Evolutionary conservation across 805 yeast genomes (phyloP), one percentile per base, ranked within the genome.

Genomic region (Yarrowia divulgata): DNA sequence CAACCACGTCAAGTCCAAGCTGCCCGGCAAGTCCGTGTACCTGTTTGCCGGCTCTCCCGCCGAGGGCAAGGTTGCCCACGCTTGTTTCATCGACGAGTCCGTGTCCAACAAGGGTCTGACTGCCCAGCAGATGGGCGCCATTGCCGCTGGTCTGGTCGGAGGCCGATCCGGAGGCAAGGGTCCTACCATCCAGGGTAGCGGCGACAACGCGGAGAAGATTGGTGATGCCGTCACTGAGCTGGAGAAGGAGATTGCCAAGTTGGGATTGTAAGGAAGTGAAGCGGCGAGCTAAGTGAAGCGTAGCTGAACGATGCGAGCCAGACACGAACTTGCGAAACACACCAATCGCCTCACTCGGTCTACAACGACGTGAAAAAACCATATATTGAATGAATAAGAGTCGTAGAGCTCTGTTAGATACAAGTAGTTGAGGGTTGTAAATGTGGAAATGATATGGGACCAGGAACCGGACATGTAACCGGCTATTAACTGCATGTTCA

Each of bases 101-200:
- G 90, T 93, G 48, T 81, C 89, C 72, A 83, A 82, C 57, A 93
- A 93, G 73, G 83, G 92, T 23, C 85, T 89, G 72, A 93, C 96
- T 67, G 84, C 88, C 70, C 70, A 76, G 63, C 93, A 86, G 37
- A 84, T 93, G 73, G 96, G 96, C 40, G 80, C 84, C 67, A 81
- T 85, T 69, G 98, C 90, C 54, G 82, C 93, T 55, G 80, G 82
- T 45, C 82, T 84, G 74, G 87, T 95, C 74, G 99, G 99, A 73
- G 99, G 99, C 80, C 92, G 90, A 79, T 96, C 97, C 70, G 99
- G 99, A 81, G 99, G 99, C 79, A 95, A 92, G 81, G 98, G 97
- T 72, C 91, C 92, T 73, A 88, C 93, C 69, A 91, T 92, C 74
- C 99, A 95, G 82, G 99, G 99, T 80, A 90, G 92, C 88, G 99